phyloP scores from a whole-genome alignment of 805 yeast species.

The Millerozyma acaciae region DNA sequence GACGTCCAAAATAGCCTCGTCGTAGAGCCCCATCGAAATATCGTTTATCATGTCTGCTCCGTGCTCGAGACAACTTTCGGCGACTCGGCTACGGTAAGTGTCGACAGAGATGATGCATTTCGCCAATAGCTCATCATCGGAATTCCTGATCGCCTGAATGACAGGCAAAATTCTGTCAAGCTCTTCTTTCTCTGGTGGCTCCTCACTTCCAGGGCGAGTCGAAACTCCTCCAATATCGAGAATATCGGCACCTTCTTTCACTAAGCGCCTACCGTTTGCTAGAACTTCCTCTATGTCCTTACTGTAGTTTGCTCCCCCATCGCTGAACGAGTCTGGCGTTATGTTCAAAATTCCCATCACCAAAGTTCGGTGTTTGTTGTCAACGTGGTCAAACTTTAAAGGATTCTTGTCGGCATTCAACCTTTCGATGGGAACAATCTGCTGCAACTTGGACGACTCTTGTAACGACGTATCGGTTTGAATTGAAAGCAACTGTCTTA shows the following conservation, averaged over 20 bases:
- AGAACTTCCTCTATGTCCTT: conserved; percentile 40
- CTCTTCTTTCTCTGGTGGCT: conserved; percentile 64
- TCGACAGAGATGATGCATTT: conserved; percentile 72
- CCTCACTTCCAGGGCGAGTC: conserved; percentile 79
- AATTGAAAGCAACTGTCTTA: conserved; percentile 43
- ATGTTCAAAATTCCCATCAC: conserved; percentile 86
- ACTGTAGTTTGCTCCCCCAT: conserved; percentile 57
- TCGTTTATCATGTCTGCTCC: conserved; percentile 95
- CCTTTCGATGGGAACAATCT: conserved; percentile 45
- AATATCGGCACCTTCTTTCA: conserved; percentile 62
- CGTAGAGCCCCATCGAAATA: conserved; percentile 75
- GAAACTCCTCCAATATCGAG: conserved; percentile 94
- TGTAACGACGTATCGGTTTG: conserved; percentile 41
- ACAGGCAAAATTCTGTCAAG: conserved; percentile 66
- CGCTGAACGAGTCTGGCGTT: conserved; percentile 95
- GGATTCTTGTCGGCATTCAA: conserved; percentile 8
- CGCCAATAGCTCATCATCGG: conserved; percentile 30
- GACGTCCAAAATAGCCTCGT: conserved; percentile 59
- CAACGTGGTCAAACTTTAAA: conserved; percentile 42
- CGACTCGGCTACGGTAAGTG: conserved; percentile 77
- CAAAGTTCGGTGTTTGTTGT: conserved; percentile 48
- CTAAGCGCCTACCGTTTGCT: conserved; percentile 45
- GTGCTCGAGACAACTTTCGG: conserved; percentile 56
- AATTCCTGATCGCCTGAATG: conserved; percentile 54
- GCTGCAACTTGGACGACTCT: conserved; percentile 48